These are phyloP conservation scores for Amylostereum chailletii DNA, from an alignment of 1,284 basidiomycete genomes.

Conservation along the genomic window DNA sequence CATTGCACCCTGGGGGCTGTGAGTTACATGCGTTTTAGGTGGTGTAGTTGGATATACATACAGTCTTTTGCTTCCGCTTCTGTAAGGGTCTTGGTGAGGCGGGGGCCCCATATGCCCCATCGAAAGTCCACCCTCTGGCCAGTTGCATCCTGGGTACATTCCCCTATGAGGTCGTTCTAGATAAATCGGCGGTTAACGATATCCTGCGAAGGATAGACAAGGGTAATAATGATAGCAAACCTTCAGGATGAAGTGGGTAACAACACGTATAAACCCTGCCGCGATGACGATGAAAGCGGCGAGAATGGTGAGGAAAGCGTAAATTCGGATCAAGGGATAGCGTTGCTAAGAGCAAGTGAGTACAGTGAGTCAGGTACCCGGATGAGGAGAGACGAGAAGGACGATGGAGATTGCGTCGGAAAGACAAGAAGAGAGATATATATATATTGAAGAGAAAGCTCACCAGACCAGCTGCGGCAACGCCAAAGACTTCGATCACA, in stretches of 20 bases:
- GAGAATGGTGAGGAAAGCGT: constrained; percentile 43
- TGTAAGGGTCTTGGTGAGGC: constrained; percentile 23
- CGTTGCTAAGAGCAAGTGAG: constrained; percentile 40
- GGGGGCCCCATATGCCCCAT: constrained; percentile 17
- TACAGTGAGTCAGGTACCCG: too few species aligned
- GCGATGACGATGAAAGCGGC: constrained; percentile 44
- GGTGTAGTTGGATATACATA: constrained; percentile 21
- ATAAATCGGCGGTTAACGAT: background rate
- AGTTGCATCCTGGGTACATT: constrained; percentile 15
- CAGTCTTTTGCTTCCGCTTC: constrained; percentile 32
- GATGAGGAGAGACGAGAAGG: too few species aligned
- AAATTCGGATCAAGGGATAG: constrained; percentile 41
- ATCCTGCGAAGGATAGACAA: background rate
- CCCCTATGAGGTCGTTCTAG: constrained; percentile 41
- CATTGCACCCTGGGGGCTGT: constrained; percentile 40
- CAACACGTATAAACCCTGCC: constrained; percentile 44
- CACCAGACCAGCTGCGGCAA: constrained; percentile 46
- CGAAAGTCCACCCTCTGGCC: constrained; percentile 12
- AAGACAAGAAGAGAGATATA: background rate
- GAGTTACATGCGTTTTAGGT: constrained; percentile 1
- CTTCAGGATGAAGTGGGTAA: constrained; percentile 66
- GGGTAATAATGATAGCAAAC: constrained; percentile 22
- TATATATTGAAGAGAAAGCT: constrained; percentile 19
- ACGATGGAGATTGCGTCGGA: background rate
- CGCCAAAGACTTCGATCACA: constrained; percentile 49